Evolutionary conservation across 495 filamentous ascomycete genomes (phyloP).

Genomic region (Talaromyces adpressus): DNA sequence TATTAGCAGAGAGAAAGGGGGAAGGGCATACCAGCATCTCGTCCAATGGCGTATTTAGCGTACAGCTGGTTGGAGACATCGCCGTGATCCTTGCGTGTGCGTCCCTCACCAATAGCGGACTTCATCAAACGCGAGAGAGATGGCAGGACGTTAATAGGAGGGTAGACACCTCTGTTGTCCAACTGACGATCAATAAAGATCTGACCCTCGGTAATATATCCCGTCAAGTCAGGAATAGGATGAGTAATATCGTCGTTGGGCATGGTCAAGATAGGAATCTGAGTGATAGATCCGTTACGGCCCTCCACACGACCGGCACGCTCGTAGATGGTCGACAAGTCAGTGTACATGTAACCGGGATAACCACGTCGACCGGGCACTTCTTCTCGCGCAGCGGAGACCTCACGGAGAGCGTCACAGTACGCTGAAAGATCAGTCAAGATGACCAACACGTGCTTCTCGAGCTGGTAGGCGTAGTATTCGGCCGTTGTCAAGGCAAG

Average conservation of each 20-base stretch:
- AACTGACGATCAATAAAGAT: constrained; percentile 96
- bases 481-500: constrained; percentile 97
- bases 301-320: constrained; percentile 97
- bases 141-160: constrained; percentile 97
- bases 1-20: background rate
- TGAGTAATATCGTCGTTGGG: constrained; percentile 99
- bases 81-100: constrained; percentile 90
- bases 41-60: constrained; percentile 98
- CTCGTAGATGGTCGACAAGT: constrained; percentile 99
- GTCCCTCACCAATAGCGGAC: constrained; percentile 95
- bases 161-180: constrained; percentile 93
- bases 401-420: constrained; percentile 97
- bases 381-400: constrained; percentile 97
- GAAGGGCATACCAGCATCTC: constrained; percentile 62
- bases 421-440: constrained; percentile 97
- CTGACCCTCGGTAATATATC: constrained; percentile 98
- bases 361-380: constrained; percentile 99
- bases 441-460: constrained; percentile 99
- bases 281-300: constrained; percentile 96
- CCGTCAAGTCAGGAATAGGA: constrained; percentile 96
- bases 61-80: constrained; percentile 99
- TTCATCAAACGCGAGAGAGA: constrained; percentile 99
- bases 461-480: constrained; percentile 99
- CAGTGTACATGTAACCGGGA: constrained; percentile 99
- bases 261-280: constrained; percentile 99